Conservation (phyloP, 257 asterid genomes). For the Solanum boliviense region DNA sequence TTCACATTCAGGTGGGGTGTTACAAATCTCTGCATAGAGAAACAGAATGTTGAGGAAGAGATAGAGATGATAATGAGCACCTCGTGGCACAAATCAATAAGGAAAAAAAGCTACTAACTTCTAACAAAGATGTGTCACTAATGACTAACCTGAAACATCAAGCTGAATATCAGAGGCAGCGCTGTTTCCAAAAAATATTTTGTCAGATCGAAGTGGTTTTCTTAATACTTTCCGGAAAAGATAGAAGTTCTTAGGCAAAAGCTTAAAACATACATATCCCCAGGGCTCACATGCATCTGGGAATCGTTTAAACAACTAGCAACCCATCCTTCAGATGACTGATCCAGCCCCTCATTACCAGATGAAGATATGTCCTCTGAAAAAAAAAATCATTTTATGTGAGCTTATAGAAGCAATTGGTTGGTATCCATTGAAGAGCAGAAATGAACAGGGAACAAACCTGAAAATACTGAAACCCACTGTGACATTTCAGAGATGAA, state of each 20-base stretch:
- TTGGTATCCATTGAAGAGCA: background rate
- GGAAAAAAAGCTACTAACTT: background rate
- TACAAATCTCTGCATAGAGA: conserved; percentile 41
- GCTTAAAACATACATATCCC: conserved; percentile 43
- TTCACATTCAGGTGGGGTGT: conserved; percentile 26
- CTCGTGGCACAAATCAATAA: background rate
- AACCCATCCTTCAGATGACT: conserved; percentile 75
- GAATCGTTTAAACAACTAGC: conserved; percentile 62
- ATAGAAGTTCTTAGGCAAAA: background rate
- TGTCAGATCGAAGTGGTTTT: background rate
- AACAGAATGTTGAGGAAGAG: background rate
- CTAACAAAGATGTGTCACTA: background rate
- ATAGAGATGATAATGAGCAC: background rate
- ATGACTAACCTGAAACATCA: conserved; percentile 35
- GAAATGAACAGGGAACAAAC: conserved; percentile 3
- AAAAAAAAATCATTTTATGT: background rate
- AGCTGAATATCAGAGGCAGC: conserved; percentile 47
- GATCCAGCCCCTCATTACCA: conserved; percentile 46
- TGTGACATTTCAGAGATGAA: conserved; percentile 18
- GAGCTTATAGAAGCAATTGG: background rate
- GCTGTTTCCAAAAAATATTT: conserved; percentile 17
- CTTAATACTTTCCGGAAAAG: background rate
- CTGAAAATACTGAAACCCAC: conserved; percentile 39
- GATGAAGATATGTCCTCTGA: conserved; percentile 19
- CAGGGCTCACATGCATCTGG: conserved; percentile 22